phyloP scores from a whole-genome alignment of 352 stramenopile species.

The Globisporangium polare region DNA sequence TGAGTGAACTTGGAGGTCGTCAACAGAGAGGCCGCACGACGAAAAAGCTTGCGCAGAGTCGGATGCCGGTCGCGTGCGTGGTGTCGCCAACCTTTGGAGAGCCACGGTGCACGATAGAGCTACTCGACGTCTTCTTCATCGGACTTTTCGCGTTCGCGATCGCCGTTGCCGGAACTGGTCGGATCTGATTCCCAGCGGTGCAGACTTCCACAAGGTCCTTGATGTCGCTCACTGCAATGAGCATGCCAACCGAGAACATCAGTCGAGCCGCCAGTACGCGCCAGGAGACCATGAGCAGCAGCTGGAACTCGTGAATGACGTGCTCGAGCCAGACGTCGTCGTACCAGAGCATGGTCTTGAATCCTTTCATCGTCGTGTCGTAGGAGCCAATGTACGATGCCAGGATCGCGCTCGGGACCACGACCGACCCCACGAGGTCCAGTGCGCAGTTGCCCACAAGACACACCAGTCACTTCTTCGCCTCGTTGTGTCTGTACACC shows the following conservation, averaged over 20 bases:
- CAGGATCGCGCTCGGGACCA: conserved; percentile 10
- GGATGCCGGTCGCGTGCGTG: background rate
- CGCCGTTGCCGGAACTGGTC: background rate
- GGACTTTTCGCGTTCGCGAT: background rate
- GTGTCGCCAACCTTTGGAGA: background rate
- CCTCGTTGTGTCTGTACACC: background rate
- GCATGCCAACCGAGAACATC: background rate
- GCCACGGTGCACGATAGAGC: background rate
- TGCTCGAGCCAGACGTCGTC: conserved; percentile 8
- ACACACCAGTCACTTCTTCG: conserved; percentile 11
- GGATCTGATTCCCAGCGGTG: background rate
- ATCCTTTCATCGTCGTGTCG: background rate
- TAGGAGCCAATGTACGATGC: conserved; percentile 13
- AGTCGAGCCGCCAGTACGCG: background rate
- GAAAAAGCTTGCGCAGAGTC: background rate
- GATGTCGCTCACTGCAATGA: conserved; percentile 1
- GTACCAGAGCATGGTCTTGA: background rate
- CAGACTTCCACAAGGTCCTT: background rate
- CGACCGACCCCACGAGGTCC: conserved; percentile 19
- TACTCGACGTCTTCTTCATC: background rate
- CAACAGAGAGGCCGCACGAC: background rate
- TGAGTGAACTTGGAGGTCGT: background rate
- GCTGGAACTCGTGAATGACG: background rate
- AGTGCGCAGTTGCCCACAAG: conserved; percentile 14
- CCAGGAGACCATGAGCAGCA: background rate